Conservation (phyloP, 148 eudicot genomes). For the Rhododendron ferrugineum region DNA sequence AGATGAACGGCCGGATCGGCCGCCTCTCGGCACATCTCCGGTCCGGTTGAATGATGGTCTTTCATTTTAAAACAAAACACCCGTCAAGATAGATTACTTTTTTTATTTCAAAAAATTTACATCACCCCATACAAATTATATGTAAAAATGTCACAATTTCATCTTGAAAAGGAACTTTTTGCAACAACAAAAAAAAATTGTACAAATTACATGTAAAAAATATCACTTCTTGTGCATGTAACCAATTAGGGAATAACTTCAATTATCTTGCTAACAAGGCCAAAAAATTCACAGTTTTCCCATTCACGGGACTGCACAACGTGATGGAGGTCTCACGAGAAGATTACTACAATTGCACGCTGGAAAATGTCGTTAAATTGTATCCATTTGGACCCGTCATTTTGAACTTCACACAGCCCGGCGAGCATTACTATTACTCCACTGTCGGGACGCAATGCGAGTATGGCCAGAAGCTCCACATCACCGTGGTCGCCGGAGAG, state of each 20-base stretch:
- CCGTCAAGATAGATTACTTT: not conserved
- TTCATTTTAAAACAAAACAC: not conserved
- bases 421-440: slow-evolving; percentile 53
- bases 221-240: not conserved
- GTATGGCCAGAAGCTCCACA: slow-evolving; percentile 52
- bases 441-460: slow-evolving; percentile 55
- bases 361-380: slow-evolving; percentile 20
- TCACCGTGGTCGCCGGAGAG: slow-evolving; percentile 26
- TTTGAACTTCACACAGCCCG: slow-evolving; percentile 27
- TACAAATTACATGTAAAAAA: not conserved
- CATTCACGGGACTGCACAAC: slow-evolving; percentile 43
- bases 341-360: slow-evolving; percentile 32
- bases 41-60: not conserved
- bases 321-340: slow-evolving; percentile 37
- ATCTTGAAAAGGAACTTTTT: too few species aligned
- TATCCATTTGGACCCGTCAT: slow-evolving; percentile 34
- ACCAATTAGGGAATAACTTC: not conserved
- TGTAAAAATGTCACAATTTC: too few species aligned
- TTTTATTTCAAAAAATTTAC: not conserved
- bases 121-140: not conserved
- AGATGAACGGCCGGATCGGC: too few species aligned
- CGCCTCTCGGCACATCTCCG: too few species aligned
- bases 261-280: not conserved
- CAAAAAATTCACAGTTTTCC: slow-evolving; percentile 36
- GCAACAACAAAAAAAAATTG: too few species aligned